A percentile compares a stretch with the other conserved stretches of the same genome.
phyloP scores from a whole-genome alignment of 768 basidiomycete species.

The Brasilioporus rufonigricans region DNA sequence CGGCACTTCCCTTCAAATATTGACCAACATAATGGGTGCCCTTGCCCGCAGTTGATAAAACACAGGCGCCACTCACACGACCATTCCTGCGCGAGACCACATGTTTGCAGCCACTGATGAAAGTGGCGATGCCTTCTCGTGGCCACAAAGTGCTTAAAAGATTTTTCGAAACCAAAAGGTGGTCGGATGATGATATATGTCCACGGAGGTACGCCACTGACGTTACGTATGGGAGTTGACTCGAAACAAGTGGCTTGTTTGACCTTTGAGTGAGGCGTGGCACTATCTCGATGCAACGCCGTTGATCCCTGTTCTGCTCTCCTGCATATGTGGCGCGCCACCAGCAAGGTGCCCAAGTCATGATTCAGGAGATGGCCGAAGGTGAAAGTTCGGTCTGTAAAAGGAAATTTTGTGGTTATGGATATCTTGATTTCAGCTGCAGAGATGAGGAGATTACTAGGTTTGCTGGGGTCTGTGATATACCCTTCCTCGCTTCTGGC shows the following conservation, averaged over 20 bases:
- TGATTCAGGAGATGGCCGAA: background rate
- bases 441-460: conserved; percentile 1
- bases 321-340: conserved; percentile 15
- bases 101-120: conserved; percentile 19
- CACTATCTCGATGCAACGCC: conserved; percentile 6
- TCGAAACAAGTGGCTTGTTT: conserved; percentile 6
- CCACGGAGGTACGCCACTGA: conserved; percentile 20
- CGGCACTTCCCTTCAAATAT: conserved; percentile 8
- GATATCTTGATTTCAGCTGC: background rate
- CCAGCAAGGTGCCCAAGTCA: conserved; percentile 7
- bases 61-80: conserved; percentile 18
- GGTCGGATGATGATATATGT: background rate
- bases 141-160: conserved; percentile 9
- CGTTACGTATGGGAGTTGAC: conserved; percentile 17
- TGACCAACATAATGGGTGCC: background rate
- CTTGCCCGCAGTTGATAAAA: conserved; percentile 1
- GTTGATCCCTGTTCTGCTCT: background rate
- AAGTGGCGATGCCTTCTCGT: conserved; percentile 12
- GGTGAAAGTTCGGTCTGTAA: background rate
- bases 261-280: conserved; percentile 2
- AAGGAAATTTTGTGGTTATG: conserved; percentile 3
- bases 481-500: conserved; percentile 3
- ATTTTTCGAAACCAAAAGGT: background rate
- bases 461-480: conserved; percentile 1
- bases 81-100: conserved; percentile 21